Percentiles rank a stretch among this genome's conserved stretches.
These are phyloP conservation scores for Hymenoscyphus fraxineus DNA, from an alignment of 2,329 filamentous ascomycete genomes.

Conservation along the genomic window DNA sequence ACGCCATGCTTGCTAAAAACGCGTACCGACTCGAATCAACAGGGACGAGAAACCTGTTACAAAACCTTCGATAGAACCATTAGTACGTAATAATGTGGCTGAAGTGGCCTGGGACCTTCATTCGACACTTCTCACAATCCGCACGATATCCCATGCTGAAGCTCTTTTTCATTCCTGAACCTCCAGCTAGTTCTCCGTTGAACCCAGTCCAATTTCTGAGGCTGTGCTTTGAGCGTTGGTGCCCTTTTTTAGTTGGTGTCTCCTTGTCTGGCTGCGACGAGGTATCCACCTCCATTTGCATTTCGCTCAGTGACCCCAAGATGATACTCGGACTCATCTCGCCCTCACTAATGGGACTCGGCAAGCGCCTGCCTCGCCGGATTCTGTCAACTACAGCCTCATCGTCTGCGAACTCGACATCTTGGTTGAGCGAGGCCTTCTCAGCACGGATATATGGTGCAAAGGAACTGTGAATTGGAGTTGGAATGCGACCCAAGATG, in stretches of 20 bases:
- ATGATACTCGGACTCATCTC: conserved; percentile 33
- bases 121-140: conserved; percentile 74
- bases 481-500: conserved; percentile 33
- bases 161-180: conserved; percentile 58
- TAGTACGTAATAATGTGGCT: conserved; percentile 65
- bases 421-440: conserved; percentile 21
- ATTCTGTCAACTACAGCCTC: conserved; percentile 28
- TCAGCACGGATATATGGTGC: conserved; percentile 26
- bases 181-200: conserved; percentile 20
- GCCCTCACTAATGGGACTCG: conserved; percentile 36
- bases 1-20: conserved; percentile 26
- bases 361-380: conserved; percentile 30
- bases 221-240: conserved; percentile 34
- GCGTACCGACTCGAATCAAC: conserved; percentile 9
- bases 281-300: conserved; percentile 34
- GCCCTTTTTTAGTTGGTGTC: conserved; percentile 34
- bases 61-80: not conserved
- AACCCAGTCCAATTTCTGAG: conserved; percentile 32
- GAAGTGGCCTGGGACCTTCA: conserved; percentile 74
- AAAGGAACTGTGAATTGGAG: conserved; percentile 36
- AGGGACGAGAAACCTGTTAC: not conserved
- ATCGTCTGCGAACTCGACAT: conserved; percentile 27
- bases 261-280: conserved; percentile 17
- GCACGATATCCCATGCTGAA: conserved; percentile 76
- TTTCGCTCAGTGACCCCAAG: conserved; percentile 29